Percentiles rank a stretch among this genome's conserved stretches.
Conservation (phyloP, 345 rosid species). For the Sisymbrium irio region DNA sequence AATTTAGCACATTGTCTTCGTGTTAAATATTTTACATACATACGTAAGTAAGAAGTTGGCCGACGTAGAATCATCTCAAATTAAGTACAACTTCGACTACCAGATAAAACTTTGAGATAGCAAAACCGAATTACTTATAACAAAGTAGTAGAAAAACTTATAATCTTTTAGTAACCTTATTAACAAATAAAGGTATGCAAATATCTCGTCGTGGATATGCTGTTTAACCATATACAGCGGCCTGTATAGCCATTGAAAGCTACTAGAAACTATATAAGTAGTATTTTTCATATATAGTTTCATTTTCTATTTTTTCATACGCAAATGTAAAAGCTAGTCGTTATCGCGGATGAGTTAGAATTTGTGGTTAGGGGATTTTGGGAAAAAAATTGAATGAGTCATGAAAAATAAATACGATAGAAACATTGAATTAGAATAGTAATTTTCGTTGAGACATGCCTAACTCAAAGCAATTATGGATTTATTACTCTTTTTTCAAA, state of each 20-base stretch:
- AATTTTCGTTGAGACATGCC: slow-evolving; percentile 41
- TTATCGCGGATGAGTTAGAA: background rate
- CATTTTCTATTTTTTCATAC: background rate
- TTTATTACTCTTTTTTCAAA: slow-evolving; percentile 12
- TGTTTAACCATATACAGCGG: no score
- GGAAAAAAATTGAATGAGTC: slow-evolving; percentile 18
- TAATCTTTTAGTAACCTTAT: background rate
- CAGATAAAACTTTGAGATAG: background rate
- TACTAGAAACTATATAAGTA: no score
- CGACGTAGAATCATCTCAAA: slow-evolving; percentile 5
- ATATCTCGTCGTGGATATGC: no score
- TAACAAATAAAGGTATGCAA: no score
- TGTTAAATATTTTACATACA: background rate
- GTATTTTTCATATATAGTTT: no score
- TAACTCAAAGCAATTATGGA: slow-evolving; percentile 30
- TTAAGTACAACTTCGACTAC: background rate
- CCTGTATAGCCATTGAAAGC: no score
- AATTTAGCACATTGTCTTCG: slow-evolving; percentile 13
- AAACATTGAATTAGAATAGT: slow-evolving; percentile 26
- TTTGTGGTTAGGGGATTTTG: slow-evolving; percentile 27
- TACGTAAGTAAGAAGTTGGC: background rate
- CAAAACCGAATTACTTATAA: background rate
- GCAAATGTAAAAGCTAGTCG: background rate
- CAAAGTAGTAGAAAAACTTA: background rate
- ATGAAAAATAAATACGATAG: slow-evolving; percentile 6